Conservation (phyloP, 192 early-diverging fungal species). For the Nowakowskiella sp. region DNA sequence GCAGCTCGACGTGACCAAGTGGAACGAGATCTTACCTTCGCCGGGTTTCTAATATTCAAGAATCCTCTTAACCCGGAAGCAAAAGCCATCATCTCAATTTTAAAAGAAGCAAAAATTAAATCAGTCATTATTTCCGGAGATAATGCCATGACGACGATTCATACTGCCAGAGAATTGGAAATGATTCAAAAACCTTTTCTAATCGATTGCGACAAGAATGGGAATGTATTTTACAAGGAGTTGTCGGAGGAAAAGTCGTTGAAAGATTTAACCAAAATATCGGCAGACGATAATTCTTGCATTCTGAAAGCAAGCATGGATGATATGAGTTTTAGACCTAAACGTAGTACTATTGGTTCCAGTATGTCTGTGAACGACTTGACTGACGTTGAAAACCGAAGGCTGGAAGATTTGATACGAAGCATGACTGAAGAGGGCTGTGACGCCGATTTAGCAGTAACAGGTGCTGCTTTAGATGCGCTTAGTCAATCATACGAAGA, state of each 20-base stretch:
- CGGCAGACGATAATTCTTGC: conserved; percentile 34
- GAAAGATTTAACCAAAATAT: conserved; percentile 14
- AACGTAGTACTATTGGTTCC: no score
- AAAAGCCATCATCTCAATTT: conserved; percentile 44
- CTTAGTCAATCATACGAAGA: conserved; percentile 30
- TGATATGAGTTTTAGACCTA: conserved; percentile 11
- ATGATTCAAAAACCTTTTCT: conserved; percentile 40
- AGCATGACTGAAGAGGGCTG: neutral
- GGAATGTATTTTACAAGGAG: conserved; percentile 17
- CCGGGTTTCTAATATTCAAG: conserved; percentile 65
- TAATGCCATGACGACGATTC: conserved; percentile 67
- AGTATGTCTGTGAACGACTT: no score
- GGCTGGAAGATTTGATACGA: conserved; percentile 4
- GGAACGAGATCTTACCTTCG: conserved; percentile 50
- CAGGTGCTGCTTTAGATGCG: conserved; percentile 56
- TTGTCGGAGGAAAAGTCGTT: neutral
- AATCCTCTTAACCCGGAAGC: conserved; percentile 71
- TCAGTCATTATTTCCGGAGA: conserved; percentile 80
- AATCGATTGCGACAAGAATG: conserved; percentile 47
- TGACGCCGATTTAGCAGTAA: conserved; percentile 56
- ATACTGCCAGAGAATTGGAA: conserved; percentile 60
- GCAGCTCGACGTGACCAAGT: conserved; percentile 49
- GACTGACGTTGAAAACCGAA: conserved; percentile 33
- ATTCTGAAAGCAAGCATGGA: neutral
- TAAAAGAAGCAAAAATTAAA: conserved; percentile 57